Evolutionary conservation across 2,329 filamentous ascomycete species (phyloP).

Genomic region (Alternaria brassicae): DNA sequence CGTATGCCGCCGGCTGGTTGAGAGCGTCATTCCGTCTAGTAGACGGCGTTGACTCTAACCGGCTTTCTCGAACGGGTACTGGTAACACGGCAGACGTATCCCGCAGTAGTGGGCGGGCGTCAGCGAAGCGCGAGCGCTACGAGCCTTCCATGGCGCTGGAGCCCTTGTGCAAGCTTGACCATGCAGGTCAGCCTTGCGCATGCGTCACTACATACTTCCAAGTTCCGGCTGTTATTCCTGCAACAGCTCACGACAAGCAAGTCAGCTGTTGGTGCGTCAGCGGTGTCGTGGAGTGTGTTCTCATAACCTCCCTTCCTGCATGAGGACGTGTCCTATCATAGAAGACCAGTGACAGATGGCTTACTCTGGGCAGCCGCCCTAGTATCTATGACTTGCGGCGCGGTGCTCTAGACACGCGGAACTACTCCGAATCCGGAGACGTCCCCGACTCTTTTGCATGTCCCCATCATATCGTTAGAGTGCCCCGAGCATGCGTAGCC

Average conservation of each 20-base stretch:
- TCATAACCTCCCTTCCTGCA: not conserved
- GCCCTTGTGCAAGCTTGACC: constrained; percentile 8
- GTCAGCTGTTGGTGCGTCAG: not conserved
- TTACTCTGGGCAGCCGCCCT: not conserved
- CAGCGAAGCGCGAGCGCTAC: constrained; percentile 11
- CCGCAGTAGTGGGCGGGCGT: constrained; percentile 3
- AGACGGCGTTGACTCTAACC: constrained; percentile 5
- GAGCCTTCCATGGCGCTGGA: constrained; percentile 19
- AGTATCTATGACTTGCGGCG: constrained; percentile 9
- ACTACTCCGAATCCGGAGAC: constrained; percentile 4
- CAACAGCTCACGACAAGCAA: not conserved
- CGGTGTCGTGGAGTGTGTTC: not conserved
- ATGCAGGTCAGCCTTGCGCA: constrained; percentile 28
- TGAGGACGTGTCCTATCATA: not conserved
- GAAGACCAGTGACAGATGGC: constrained; percentile 2
- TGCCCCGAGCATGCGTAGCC: constrained; percentile 1
- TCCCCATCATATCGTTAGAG: constrained; percentile 3
- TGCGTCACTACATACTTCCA: constrained; percentile 6
- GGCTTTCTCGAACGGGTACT: constrained; percentile 15
- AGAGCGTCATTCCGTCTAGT: constrained; percentile 7
- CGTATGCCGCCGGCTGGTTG: not conserved
- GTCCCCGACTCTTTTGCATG: constrained; percentile 6
- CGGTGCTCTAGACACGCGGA: constrained; percentile 6
- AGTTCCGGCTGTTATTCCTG: constrained; percentile 4
- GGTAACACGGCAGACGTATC: constrained; percentile 8